These are phyloP conservation scores for Vickermania ingenoplastis DNA, from an alignment of 208 protist genomes.

Conservation along the genomic window DNA sequence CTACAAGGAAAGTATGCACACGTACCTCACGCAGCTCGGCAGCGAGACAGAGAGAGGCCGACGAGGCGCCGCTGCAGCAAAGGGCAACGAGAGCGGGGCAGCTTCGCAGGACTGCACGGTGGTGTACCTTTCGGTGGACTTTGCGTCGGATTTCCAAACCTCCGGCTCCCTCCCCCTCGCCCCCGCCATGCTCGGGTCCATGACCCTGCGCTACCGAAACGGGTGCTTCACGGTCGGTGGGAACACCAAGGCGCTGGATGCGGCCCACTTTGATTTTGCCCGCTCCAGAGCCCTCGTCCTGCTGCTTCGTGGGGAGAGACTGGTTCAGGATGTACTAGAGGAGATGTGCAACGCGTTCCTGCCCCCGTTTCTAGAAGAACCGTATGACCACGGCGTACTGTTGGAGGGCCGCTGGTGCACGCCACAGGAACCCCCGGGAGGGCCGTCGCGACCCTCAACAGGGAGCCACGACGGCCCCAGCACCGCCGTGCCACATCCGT, in stretches of 20 bases:
- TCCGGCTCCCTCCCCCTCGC: not conserved
- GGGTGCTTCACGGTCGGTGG: not conserved
- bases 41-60: not conserved
- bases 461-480: not conserved
- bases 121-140: not conserved
- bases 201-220: not conserved
- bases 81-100: not conserved
- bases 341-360: conserved; percentile 45
- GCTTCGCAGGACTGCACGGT: not conserved
- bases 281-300: conserved; percentile 2
- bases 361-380: conserved; percentile 21
- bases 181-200: not conserved
- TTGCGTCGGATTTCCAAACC: not conserved
- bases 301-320: conserved; percentile 1
- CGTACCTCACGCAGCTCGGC: not conserved
- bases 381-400: conserved; percentile 32
- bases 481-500: not conserved
- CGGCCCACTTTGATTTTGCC: not conserved
- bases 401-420: conserved; percentile 28
- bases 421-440: not conserved
- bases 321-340: conserved; percentile 14
- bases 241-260: not conserved
- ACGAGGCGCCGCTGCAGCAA: not conserved
- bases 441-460: not conserved
- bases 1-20: not conserved